Evolutionary conservation across 2,329 filamentous ascomycete genomes (phyloP).

Genomic region (Diaporthe ampelina): DNA sequence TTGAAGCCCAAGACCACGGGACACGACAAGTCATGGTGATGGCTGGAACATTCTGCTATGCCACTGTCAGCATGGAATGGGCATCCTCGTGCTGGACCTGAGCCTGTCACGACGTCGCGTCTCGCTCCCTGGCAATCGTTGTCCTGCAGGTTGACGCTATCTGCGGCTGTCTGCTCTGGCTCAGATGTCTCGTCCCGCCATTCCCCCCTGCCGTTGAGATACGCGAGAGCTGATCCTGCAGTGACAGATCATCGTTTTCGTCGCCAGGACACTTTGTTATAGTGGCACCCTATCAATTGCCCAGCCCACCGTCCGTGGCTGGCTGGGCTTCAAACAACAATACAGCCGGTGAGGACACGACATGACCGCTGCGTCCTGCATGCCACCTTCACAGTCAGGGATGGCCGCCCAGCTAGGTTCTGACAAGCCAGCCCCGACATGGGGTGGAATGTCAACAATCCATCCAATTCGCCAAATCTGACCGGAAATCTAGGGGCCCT

Average conservation of each 20-base stretch:
- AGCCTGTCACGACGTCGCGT: slow-evolving; percentile 4
- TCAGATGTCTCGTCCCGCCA: slow-evolving; percentile 27
- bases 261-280: slow-evolving; percentile 14
- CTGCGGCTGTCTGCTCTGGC: slow-evolving; percentile 28
- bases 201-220: slow-evolving; percentile 38
- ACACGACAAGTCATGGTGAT: not conserved
- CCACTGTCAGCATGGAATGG: not conserved
- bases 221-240: slow-evolving; percentile 43
- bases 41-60: not conserved
- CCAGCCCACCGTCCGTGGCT: slow-evolving; percentile 10
- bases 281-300: slow-evolving; percentile 22
- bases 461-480: slow-evolving; percentile 19
- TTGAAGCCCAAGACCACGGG: not conserved
- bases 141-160: slow-evolving; percentile 8
- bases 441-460: not conserved
- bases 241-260: slow-evolving; percentile 37
- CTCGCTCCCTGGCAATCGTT: not conserved
- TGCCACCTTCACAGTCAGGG: slow-evolving; percentile 19
- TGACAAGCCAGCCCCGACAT: not conserved
- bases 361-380: slow-evolving; percentile 21
- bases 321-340: slow-evolving; percentile 21
- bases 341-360: slow-evolving; percentile 28
- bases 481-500: slow-evolving; percentile 4
- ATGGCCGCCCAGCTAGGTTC: slow-evolving; percentile 21
- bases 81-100: slow-evolving; percentile 3